These are phyloP conservation scores for Ambispora gerdemannii DNA, from an alignment of 192 early-diverging fungal genomes.

Conservation along the genomic window DNA sequence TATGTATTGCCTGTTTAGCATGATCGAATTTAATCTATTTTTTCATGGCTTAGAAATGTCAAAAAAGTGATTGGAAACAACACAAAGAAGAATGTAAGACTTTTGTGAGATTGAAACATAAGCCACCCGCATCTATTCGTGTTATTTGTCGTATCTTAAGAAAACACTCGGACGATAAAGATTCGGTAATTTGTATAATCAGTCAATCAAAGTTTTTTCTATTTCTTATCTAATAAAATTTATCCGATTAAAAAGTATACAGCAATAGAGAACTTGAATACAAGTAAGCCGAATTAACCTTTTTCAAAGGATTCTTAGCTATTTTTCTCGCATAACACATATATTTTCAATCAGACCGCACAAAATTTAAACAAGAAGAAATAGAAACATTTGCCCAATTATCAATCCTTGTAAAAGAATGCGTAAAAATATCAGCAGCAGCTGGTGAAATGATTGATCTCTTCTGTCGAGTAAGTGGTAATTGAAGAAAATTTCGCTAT, in stretches of 20 bases:
- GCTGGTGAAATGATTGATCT: conserved; percentile 39
- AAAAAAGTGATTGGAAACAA: conserved; percentile 33
- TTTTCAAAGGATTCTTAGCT: background rate
- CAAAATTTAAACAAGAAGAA: conserved; percentile 27
- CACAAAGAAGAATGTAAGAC: conserved; percentile 43
- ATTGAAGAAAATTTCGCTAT: background rate
- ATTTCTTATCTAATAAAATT: background rate
- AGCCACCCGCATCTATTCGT: conserved; percentile 37
- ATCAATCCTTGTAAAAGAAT: conserved; percentile 34
- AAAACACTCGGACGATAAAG: background rate
- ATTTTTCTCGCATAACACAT: background rate
- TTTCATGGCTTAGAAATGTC: conserved; percentile 21
- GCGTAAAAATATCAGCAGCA: conserved; percentile 30
- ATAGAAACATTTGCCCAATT: conserved; percentile 46
- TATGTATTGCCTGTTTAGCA: too few species aligned
- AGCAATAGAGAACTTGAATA: conserved; percentile 25
- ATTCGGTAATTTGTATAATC: conserved; percentile 19
- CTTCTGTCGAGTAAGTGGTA: conserved; percentile 37
- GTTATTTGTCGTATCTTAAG: conserved; percentile 34
- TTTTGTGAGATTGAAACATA: conserved; percentile 26
- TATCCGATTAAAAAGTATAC: background rate
- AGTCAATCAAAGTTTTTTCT: background rate
- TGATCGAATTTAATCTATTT: background rate
- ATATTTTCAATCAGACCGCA: conserved; percentile 18
- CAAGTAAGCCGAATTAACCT: conserved; percentile 15